These are phyloP conservation scores for Botrytis medusae DNA, from an alignment of 2,329 filamentous ascomycete genomes.

Conservation along the genomic window DNA sequence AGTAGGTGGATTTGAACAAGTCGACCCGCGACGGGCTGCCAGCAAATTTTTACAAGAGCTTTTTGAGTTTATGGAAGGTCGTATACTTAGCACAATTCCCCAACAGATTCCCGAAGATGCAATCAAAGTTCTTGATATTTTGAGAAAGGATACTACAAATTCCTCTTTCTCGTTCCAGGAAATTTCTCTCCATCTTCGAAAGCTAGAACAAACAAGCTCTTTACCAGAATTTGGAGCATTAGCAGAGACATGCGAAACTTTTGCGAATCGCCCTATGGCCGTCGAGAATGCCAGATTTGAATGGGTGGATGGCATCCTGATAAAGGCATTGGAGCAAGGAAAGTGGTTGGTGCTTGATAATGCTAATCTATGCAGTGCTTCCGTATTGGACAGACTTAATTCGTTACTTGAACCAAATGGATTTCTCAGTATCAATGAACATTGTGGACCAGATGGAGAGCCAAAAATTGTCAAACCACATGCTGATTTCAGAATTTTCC, in stretches of 20 bases:
- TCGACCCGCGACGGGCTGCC: constrained; percentile 74
- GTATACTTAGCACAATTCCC: constrained; percentile 51
- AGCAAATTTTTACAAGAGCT: constrained; percentile 59
- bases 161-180: constrained; percentile 33
- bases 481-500: constrained; percentile 83
- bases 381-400: constrained; percentile 90
- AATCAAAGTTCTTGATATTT: constrained; percentile 51
- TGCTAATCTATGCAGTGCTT: constrained; percentile 93
- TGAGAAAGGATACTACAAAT: constrained; percentile 40
- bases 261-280: constrained; percentile 54
- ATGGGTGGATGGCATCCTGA: constrained; percentile 91
- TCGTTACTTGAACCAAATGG: constrained; percentile 91
- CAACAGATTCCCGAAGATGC: constrained; percentile 48
- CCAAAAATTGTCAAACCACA: constrained; percentile 80
- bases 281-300: constrained; percentile 82
- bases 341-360: constrained; percentile 96
- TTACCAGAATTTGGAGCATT: constrained; percentile 39
- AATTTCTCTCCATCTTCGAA: constrained; percentile 40
- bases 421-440: constrained; percentile 86
- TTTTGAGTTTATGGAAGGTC: constrained; percentile 51
- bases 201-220: constrained; percentile 43
- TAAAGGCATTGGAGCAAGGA: constrained; percentile 81
- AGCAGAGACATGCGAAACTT: constrained; percentile 35
- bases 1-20: constrained; percentile 94
- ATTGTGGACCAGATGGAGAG: constrained; percentile 78